phyloP scores from a whole-genome alignment of 225 moss, liverwort and hornwort species.

The Pseudisothecium myosuroides region DNA sequence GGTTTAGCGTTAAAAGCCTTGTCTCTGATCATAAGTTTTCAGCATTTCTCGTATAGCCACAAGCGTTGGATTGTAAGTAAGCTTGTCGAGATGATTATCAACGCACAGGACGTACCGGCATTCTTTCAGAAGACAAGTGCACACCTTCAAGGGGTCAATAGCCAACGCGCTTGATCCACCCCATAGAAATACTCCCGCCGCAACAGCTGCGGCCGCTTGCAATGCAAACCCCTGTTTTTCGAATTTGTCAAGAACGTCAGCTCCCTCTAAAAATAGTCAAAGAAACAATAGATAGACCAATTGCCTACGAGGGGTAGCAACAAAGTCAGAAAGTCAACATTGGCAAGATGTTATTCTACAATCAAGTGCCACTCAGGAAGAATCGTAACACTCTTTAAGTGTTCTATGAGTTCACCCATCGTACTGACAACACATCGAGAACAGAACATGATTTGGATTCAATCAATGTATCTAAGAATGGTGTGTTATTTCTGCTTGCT shows the following conservation, averaged over 20 bases:
- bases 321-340: background rate
- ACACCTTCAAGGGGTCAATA: conserved; percentile 64
- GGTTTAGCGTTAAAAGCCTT: background rate
- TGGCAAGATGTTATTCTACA: background rate
- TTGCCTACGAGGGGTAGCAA: background rate
- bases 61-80: background rate
- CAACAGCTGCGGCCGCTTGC: conserved; percentile 31
- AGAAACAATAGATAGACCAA: background rate
- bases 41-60: background rate
- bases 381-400: background rate
- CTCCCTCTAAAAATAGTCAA: background rate
- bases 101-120: conserved; percentile 41
- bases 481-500: background rate
- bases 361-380: background rate
- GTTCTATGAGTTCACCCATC: background rate
- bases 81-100: background rate
- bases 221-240: conserved; percentile 27
- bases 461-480: background rate
- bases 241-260: background rate
- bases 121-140: conserved; percentile 80
- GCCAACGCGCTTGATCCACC: conserved; percentile 61
- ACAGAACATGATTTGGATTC: background rate
- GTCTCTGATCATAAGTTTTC: background rate
- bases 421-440: background rate
- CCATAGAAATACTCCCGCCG: conserved; percentile 33